Evolutionary conservation across 805 yeast genomes (phyloP).

Genomic region (Suhomyces canberraensis): DNA sequence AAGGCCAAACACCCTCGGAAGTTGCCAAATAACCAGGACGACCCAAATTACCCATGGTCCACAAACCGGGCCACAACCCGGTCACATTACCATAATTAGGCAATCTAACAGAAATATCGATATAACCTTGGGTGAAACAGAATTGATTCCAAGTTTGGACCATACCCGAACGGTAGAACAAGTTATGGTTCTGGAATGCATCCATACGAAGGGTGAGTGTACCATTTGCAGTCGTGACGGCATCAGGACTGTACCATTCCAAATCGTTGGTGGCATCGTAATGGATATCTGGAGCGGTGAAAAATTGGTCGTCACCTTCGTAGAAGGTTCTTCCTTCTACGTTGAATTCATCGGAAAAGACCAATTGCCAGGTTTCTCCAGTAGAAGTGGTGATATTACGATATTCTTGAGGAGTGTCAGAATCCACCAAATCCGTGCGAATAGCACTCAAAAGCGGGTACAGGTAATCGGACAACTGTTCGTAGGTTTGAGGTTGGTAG

Average conservation of each 20-base stretch:
- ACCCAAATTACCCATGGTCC: conserved; percentile 92
- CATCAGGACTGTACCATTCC: conserved; percentile 46
- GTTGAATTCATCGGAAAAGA: conserved; percentile 42
- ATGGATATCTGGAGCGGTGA: conserved; percentile 38
- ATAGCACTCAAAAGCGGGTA: conserved; percentile 38
- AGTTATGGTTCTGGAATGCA: conserved; percentile 54
- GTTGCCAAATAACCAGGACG: conserved; percentile 87
- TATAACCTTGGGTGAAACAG: conserved; percentile 80
- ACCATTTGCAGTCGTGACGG: conserved; percentile 39
- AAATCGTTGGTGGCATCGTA: conserved; percentile 43
- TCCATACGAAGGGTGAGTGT: conserved; percentile 35
- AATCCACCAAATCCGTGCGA: conserved; percentile 35
- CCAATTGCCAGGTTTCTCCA: conserved; percentile 36
- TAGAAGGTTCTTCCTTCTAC: conserved; percentile 43
- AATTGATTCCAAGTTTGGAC: conserved; percentile 87
- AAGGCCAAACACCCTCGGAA: conserved; percentile 95
- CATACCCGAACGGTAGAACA: conserved; percentile 88
- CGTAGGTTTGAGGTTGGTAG: conserved; percentile 31
- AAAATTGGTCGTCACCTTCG: conserved; percentile 44
- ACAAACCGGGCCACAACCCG: conserved; percentile 95
- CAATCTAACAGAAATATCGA: conserved; percentile 72
- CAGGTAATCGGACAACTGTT: conserved; percentile 43
- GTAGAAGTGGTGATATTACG: conserved; percentile 16
- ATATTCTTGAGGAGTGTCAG: conserved; percentile 38
- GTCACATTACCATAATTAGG: conserved; percentile 76